Conservation (phyloP, 148 eudicot species). For the Cornus controversa region DNA sequence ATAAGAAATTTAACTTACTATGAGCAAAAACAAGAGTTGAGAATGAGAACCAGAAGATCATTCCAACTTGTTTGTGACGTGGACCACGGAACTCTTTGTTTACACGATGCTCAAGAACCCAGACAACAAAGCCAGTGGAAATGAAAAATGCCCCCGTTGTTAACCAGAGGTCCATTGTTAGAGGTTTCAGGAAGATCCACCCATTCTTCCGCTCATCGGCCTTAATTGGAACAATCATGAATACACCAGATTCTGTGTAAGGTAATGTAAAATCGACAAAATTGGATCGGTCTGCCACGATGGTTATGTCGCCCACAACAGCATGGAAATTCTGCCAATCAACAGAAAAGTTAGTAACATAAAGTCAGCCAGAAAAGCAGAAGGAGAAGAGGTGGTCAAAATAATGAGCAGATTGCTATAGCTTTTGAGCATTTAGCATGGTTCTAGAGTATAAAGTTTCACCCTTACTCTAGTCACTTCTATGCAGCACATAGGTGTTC, state of each 20-base stretch:
- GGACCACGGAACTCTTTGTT: constrained; percentile 62
- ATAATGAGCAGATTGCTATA: too few species aligned
- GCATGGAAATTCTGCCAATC: constrained; percentile 48
- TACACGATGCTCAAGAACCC: constrained; percentile 71
- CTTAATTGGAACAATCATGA: constrained; percentile 50
- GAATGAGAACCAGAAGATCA: constrained; percentile 69
- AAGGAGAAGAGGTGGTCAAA: neutral
- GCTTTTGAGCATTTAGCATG: too few species aligned
- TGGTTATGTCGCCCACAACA: constrained; percentile 62
- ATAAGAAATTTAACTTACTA: constrained; percentile 39
- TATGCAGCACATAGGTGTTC: neutral
- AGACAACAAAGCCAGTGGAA: constrained; percentile 65
- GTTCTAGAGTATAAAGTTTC: too few species aligned
- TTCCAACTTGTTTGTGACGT: constrained; percentile 51
- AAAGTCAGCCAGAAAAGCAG: neutral
- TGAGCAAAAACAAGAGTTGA: constrained; percentile 74
- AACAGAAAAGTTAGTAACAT: neutral
- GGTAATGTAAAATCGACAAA: constrained; percentile 65
- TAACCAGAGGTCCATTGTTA: constrained; percentile 61
- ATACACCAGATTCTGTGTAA: constrained; percentile 61
- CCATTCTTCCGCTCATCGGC: constrained; percentile 40
- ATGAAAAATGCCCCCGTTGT: constrained; percentile 50
- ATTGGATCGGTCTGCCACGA: constrained; percentile 42
- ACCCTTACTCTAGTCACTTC: too few species aligned
- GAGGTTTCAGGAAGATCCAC: constrained; percentile 73